Percentiles rank a stretch among this genome's conserved stretches.
Evolutionary conservation across 352 stramenopile genomes (phyloP).

Genomic region (Blastocystis sp.): DNA sequence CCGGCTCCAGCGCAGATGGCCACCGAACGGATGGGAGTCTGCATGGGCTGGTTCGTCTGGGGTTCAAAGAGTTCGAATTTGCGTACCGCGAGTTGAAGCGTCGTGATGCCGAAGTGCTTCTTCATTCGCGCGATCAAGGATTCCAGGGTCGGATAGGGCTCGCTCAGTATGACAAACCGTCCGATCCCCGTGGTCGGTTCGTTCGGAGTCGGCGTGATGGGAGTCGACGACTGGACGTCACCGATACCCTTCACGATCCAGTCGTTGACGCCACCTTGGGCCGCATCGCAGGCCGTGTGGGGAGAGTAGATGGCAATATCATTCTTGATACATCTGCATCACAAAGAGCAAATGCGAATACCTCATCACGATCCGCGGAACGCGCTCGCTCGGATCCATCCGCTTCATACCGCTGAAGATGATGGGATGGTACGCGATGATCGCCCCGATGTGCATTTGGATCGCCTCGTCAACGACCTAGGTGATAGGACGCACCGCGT

Average conservation of each 20-base stretch:
- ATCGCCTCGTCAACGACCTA: constrained; percentile 58
- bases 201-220: not conserved
- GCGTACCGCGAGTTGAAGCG: constrained; percentile 47
- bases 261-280: constrained; percentile 44
- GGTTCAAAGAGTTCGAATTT: not conserved
- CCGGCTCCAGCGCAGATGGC: constrained; percentile 58
- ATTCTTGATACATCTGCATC: constrained; percentile 43
- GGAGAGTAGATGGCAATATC: constrained; percentile 59
- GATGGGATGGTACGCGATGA: constrained; percentile 59
- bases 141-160: not conserved
- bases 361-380: constrained; percentile 56
- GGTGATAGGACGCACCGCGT: not conserved
- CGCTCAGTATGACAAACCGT: not conserved
- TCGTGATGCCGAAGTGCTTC: constrained; percentile 28
- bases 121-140: constrained; percentile 46
- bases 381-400: constrained; percentile 14
- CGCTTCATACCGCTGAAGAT: constrained; percentile 58
- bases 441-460: constrained; percentile 12
- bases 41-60: not conserved
- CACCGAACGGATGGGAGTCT: not conserved
- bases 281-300: constrained; percentile 58
- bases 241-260: constrained; percentile 41
- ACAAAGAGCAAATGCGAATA: not conserved
- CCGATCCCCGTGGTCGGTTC: not conserved
- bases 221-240: not conserved